Percentiles rank a stretch among this genome's conserved stretches.
phyloP scores from a whole-genome alignment of 495 filamentous ascomycete species.

The Xylaria grammica region DNA sequence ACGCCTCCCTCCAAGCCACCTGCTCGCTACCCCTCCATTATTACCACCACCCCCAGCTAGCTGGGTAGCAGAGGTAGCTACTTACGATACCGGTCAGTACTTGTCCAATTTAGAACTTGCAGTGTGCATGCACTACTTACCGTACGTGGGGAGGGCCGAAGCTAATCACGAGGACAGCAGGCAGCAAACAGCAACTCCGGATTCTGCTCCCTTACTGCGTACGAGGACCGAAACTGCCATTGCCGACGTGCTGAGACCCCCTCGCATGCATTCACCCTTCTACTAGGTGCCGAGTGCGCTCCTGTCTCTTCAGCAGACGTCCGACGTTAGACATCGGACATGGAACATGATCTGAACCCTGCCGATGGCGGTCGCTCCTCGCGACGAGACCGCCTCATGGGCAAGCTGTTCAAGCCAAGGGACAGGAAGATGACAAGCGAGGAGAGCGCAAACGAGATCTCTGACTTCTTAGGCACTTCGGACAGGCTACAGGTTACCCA shows the following conservation, averaged over 20 bases:
- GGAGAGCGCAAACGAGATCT: conserved; percentile 44
- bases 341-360: conserved; percentile 50
- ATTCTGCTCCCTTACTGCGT: neutral
- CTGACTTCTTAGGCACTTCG: conserved; percentile 51
- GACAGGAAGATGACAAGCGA: conserved; percentile 49
- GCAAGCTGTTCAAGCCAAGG: conserved; percentile 52
- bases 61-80: neutral
- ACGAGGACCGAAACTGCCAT: neutral
- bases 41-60: neutral
- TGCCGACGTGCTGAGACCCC: neutral
- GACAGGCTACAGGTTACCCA: conserved; percentile 49
- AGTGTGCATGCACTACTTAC: neutral
- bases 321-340: conserved; percentile 27
- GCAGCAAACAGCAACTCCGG: neutral
- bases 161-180: conserved; percentile 9
- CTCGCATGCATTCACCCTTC: conserved; percentile 1
- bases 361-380: conserved; percentile 45
- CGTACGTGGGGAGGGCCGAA: conserved; percentile 11
- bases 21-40: neutral
- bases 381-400: conserved; percentile 53
- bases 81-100: no score
- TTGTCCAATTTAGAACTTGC: neutral
- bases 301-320: conserved; percentile 13
- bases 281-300: conserved; percentile 11
- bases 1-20: neutral